Evolutionary conservation across 805 yeast species (phyloP), one percentile per base, ranked within the genome.

Genomic region (Barnettozyma californica): DNA sequence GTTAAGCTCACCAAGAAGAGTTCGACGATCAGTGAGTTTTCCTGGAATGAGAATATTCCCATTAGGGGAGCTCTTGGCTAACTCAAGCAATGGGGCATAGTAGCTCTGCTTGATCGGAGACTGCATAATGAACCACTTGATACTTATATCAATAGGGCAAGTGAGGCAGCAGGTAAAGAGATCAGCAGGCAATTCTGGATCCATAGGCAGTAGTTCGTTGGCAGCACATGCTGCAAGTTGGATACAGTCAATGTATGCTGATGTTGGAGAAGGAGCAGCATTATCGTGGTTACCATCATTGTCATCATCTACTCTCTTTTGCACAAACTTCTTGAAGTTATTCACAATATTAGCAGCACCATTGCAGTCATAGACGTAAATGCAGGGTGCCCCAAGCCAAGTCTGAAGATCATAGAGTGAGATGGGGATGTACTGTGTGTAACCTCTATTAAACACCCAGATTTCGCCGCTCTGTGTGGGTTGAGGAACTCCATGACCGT

Each of bases 401-500:
- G 95, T 84, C 60, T 94, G 99, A 43, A 94, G 71, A 61, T 94
- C 99, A 65, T 87, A 90, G n/a, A 94, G 68, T 9, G 96, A 87
- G 1, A 94, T 94, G 1, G 99, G 99, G 50, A 94, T 94, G 64
- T 94, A 94, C 68, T 94, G 99, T 1, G 99, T 94, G 64, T 91
- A 94, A 1, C 96, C 96, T 56, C 97, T 74, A 66, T 94, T 94
- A 70, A 94, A 94, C 10, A 94, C 98, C 99, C 99, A 94, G 25
- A 94, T 88, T 62, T 94, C 99, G 21, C 99, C 99, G 41, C 91
- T 81, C 33, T 89, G 82, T 0, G 99, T 94, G 0, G 99, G 98
- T 59, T 89, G 89, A 0, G 99, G 99, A 1, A 94, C 99, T 21
- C 99, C 99, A 63, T 94, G 99, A 7, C 99, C 99, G 59, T 94